Base-by-base conservation (phyloP, 768 basidiomycete genomes). In the Tubosaeta sp. region DNA sequence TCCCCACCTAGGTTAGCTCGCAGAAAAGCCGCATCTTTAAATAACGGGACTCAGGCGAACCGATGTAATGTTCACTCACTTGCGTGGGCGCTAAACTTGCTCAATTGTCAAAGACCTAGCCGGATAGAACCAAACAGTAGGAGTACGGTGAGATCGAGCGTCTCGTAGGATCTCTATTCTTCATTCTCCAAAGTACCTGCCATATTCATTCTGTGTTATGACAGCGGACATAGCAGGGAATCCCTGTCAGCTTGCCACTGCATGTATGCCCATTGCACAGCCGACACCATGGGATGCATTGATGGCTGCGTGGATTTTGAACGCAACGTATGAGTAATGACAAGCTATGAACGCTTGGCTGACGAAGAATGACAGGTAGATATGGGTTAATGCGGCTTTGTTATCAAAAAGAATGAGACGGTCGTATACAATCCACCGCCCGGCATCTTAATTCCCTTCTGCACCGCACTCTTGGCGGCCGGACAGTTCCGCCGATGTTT, bases 401-500 rank as follows among this genome's bases (percentile, higher is more conserved):
- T 27, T 10, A 43, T 50, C 17, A 51, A 22, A 46, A 52, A 12
- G 48, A 41, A 1, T n/a, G n/a, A 5, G 16, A 39, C 43, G 31
- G 4, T 41, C 34, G 6, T 51, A 53, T 49, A 39, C 31, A 43
- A 44, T n/a, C n/a, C 19, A 4, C n/a, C 42, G 37, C 31, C 46
- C 5, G 1, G 25, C 17, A 8, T 31, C 25, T 43, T 38, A 39
- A 44, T 35, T 41, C 38, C 17, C 43, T 47, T 51, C 38, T 22
- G 29, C 14, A 17, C 22, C 11, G 25, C 19, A 33, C 50, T 50
- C 53, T 27, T 45, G 26, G 16, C 19, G 39, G 12, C 26, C n/a
- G 19, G 48, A 43, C 22, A 41, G 38, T 25, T 43, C 57, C n/a
- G 25, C 16, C 14, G 45, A 59, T 25, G 25, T 35, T 34, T 58